A percentile compares a stretch with the other conserved stretches of the same genome.
phyloP scores from a whole-genome alignment of 345 rosid genomes.

The Gossypium raimondii region DNA sequence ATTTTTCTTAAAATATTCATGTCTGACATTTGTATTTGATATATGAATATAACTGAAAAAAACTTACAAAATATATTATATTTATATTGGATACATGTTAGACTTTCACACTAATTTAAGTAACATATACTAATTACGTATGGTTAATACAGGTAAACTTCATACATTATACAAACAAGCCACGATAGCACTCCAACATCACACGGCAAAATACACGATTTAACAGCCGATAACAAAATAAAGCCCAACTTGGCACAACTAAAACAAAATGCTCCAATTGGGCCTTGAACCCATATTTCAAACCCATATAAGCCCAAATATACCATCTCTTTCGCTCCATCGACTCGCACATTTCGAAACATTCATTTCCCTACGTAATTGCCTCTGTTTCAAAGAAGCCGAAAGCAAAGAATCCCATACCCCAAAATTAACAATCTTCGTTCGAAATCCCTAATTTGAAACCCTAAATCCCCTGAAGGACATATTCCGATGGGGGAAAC shows the following conservation, averaged over 20 bases:
- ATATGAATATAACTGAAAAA: too few species aligned
- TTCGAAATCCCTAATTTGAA: constrained; percentile 2
- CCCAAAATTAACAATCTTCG: background rate
- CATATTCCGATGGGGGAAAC: constrained; percentile 25
- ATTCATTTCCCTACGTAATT: background rate
- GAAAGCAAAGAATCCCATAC: background rate
- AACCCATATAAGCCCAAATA: background rate
- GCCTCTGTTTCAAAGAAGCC: background rate
- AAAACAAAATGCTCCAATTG: background rate
- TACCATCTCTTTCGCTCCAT: background rate
- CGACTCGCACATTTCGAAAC: background rate
- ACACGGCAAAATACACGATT: too few species aligned
- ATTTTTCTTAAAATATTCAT: background rate
- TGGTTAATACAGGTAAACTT: too few species aligned
- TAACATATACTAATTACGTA: too few species aligned
- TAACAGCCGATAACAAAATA: too few species aligned
- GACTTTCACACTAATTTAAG: too few species aligned
- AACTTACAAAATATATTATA: too few species aligned
- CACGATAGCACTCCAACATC: too few species aligned
- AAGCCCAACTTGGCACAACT: background rate
- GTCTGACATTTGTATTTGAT: background rate
- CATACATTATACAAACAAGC: too few species aligned
- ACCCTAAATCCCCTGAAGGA: background rate
- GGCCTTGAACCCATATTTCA: background rate
- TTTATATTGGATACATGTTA: too few species aligned